Evolutionary conservation across 345 rosid species (phyloP).

Genomic region (Syzygium aqueum): DNA sequence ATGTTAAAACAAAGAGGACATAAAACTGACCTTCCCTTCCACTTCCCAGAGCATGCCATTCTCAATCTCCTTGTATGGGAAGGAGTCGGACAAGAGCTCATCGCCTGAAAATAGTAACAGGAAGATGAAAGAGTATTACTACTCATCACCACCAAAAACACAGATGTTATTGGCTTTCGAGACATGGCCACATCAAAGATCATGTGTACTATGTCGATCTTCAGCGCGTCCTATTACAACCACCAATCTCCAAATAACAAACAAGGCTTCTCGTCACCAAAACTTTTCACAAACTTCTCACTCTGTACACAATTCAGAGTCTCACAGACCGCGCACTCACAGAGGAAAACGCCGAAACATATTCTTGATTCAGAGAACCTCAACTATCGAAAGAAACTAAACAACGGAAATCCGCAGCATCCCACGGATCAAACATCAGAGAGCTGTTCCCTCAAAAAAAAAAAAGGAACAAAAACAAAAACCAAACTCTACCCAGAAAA

Average conservation of each 20-base stretch:
- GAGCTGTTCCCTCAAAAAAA: background rate
- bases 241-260: background rate
- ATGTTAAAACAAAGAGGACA: background rate
- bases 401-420: background rate
- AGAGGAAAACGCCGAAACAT: background rate
- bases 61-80: slow-evolving; percentile 72
- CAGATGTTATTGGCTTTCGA: background rate
- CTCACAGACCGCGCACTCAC: background rate
- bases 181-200: background rate
- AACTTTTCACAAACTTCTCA: background rate
- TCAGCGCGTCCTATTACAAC: background rate
- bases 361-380: background rate
- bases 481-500: background rate
- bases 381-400: background rate
- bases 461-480: rapidly evolving
- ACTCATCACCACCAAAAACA: background rate
- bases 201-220: background rate
- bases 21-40: slow-evolving; percentile 64
- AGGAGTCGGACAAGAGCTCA: slow-evolving; percentile 94
- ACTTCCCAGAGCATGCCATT: slow-evolving; percentile 88
- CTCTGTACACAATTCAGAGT: background rate
- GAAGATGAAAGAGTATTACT: background rate
- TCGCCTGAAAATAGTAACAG: slow-evolving; percentile 34
- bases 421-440: background rate
- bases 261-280: background rate